Conservation (phyloP, 106 monocot species). For the Platanthera zijinensis region DNA sequence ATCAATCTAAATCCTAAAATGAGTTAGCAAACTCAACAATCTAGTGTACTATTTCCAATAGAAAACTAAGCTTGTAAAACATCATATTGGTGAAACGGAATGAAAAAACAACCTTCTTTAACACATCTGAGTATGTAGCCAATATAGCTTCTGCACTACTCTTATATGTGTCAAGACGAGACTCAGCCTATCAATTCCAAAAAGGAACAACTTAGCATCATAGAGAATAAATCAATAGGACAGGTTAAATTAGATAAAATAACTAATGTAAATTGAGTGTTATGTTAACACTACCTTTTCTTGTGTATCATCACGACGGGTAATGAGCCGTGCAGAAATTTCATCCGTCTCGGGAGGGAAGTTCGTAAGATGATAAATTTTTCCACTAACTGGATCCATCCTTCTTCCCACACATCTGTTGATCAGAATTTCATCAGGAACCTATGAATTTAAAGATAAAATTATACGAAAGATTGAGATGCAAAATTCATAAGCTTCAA, state of each 20-base stretch:
- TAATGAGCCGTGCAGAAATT: constrained; percentile 60
- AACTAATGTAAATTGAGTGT: not conserved
- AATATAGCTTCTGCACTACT: constrained; percentile 57
- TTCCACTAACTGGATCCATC: constrained; percentile 82
- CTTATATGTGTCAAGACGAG: constrained; percentile 84
- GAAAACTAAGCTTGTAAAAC: not conserved
- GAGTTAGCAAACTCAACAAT: constrained; percentile 9
- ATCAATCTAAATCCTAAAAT: constrained; percentile 53
- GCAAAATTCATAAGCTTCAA: constrained; percentile 1
- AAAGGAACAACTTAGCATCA: not conserved
- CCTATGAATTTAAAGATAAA: constrained; percentile 47
- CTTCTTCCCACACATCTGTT: constrained; percentile 96
- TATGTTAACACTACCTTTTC: constrained; percentile 58
- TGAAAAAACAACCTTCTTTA: constrained; percentile 48
- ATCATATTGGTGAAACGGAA: not conserved
- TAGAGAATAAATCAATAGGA: not conserved
- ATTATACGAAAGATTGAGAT: constrained; percentile 13
- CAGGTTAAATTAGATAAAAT: not conserved
- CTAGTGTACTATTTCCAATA: not conserved
- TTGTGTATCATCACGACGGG: constrained; percentile 66
- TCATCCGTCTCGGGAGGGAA: constrained; percentile 87
- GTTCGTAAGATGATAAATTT: constrained; percentile 83
- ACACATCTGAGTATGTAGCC: constrained; percentile 48
- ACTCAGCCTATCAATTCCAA: constrained; percentile 50
- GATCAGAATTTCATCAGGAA: constrained; percentile 93